These are phyloP conservation scores for Thermomyces lanuginosus DNA, from an alignment of 2,329 filamentous ascomycete genomes.

Conservation along the genomic window DNA sequence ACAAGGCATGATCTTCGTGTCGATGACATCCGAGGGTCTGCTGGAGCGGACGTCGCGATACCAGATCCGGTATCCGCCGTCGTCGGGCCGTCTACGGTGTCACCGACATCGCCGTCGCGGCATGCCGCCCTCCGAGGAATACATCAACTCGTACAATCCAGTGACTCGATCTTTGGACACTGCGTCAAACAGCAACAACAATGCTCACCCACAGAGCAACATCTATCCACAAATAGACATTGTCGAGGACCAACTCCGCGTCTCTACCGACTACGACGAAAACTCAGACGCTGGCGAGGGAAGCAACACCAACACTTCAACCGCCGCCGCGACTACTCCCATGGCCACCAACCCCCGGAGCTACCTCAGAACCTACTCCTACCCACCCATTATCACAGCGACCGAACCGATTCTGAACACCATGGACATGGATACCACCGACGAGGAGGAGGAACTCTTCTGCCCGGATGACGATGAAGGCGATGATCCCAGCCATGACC, in stretches of 20 bases:
- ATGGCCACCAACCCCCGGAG: too few species aligned
- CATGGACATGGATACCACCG: too few species aligned
- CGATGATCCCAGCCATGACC: conserved; percentile 21
- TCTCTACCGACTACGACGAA: conserved; percentile 24
- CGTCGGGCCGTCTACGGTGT: conserved; percentile 11
- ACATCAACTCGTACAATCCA: conserved; percentile 22
- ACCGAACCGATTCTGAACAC: too few species aligned
- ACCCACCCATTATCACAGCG: too few species aligned
- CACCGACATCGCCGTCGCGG: conserved; percentile 15
- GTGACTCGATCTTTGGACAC: too few species aligned
- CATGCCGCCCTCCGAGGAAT: conserved; percentile 24
- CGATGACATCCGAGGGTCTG: conserved; percentile 68
- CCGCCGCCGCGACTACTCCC: too few species aligned
- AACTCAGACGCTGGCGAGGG: conserved; percentile 15
- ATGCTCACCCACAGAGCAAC: too few species aligned
- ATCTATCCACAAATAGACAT: too few species aligned
- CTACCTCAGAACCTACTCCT: too few species aligned
- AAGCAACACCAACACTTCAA: too few species aligned
- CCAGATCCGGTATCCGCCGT: conserved; percentile 53
- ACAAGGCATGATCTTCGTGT: conserved; percentile 81
- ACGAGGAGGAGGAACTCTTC: too few species aligned
- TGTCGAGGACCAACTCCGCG: conserved; percentile 20
- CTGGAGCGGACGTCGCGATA: conserved; percentile 58
- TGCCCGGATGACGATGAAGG: conserved; percentile 22
- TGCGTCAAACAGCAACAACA: too few species aligned